These are phyloP conservation scores for Coniella vitis DNA, from an alignment of 2,329 filamentous ascomycete genomes.

Conservation along the genomic window DNA sequence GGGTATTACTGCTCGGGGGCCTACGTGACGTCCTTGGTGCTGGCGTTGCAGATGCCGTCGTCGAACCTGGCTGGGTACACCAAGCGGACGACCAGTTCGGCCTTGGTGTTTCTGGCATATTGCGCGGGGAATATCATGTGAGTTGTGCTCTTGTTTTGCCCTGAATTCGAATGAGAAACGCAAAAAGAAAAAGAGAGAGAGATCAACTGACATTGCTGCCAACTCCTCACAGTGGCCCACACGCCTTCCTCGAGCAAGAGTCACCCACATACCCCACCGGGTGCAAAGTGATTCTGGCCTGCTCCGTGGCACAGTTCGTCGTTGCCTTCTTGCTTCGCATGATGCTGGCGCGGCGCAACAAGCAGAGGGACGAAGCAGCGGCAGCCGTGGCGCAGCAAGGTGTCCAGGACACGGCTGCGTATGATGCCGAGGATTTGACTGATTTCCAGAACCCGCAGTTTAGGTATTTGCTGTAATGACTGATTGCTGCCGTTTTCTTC, in stretches of 20 bases:
- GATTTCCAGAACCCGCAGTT: slow-evolving; percentile 31
- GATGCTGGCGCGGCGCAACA: slow-evolving; percentile 31
- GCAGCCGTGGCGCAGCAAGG: slow-evolving; percentile 6
- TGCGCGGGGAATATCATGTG: slow-evolving; percentile 38
- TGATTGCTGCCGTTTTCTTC: neutral
- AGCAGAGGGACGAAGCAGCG: slow-evolving; percentile 28
- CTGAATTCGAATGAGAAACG: no score
- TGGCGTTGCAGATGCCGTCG: slow-evolving; percentile 46
- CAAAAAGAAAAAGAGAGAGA: no score
- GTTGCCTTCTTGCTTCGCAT: slow-evolving; percentile 29
- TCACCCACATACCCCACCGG: slow-evolving; percentile 44
- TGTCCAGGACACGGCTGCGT: slow-evolving; percentile 20
- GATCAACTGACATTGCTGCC: no score
- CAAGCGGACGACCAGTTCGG: slow-evolving; percentile 38
- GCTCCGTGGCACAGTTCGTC: slow-evolving; percentile 34
- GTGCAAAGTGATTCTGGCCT: slow-evolving; percentile 42
- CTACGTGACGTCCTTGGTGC: slow-evolving; percentile 44
- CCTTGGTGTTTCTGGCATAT: slow-evolving; percentile 39
- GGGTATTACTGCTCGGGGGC: slow-evolving; percentile 44
- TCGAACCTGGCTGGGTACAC: slow-evolving; percentile 42
- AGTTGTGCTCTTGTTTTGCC: no score
- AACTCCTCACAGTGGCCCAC: slow-evolving; percentile 26
- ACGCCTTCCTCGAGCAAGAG: slow-evolving; percentile 38
- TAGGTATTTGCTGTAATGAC: slow-evolving; percentile 21
- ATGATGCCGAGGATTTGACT: slow-evolving; percentile 26